Evolutionary conservation across 257 asterid species (phyloP).

Genomic region (Agastache rugosa): DNA sequence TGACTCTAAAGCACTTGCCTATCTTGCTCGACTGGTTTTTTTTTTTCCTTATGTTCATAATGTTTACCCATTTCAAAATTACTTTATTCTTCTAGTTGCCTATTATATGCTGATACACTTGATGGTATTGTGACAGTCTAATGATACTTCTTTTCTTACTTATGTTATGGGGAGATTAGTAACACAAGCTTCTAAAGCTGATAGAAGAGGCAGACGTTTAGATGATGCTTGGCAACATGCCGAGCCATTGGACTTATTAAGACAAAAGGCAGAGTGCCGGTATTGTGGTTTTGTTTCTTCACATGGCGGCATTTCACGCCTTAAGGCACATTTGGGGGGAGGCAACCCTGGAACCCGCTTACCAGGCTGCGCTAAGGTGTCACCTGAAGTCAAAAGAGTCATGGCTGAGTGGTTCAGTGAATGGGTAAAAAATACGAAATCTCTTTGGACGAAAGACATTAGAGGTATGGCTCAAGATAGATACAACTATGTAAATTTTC

Average conservation of each 20-base stretch:
- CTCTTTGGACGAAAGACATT: conserved; percentile 49
- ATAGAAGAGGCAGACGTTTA: conserved; percentile 53
- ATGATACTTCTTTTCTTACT: conserved; percentile 31
- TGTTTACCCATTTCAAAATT: not conserved
- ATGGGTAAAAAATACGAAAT: conserved; percentile 49
- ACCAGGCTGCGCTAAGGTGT: conserved; percentile 53
- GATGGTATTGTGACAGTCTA: conserved; percentile 9
- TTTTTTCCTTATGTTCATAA: not conserved
- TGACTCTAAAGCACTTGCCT: conserved; percentile 11
- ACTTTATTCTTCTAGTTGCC: not conserved
- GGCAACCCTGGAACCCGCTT: conserved; percentile 49
- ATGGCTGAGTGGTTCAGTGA: conserved; percentile 57
- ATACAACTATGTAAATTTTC: not conserved
- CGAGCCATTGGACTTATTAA: conserved; percentile 48
- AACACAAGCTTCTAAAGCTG: conserved; percentile 38
- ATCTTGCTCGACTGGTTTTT: conserved; percentile 2
- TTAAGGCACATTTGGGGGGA: conserved; percentile 71
- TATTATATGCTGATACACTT: not conserved
- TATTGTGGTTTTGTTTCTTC: conserved; percentile 60
- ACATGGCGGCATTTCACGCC: conserved; percentile 67
- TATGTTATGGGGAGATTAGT: conserved; percentile 33
- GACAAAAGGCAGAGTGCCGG: conserved; percentile 58
- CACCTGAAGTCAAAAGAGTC: conserved; percentile 48
- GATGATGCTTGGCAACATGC: conserved; percentile 63
- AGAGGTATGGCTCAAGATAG: conserved; percentile 43